A percentile compares a stretch with the other conserved stretches of the same genome.
Conservation (phyloP, 371 early-diverging fungal genomes). For the Vittaforma corneae region DNA sequence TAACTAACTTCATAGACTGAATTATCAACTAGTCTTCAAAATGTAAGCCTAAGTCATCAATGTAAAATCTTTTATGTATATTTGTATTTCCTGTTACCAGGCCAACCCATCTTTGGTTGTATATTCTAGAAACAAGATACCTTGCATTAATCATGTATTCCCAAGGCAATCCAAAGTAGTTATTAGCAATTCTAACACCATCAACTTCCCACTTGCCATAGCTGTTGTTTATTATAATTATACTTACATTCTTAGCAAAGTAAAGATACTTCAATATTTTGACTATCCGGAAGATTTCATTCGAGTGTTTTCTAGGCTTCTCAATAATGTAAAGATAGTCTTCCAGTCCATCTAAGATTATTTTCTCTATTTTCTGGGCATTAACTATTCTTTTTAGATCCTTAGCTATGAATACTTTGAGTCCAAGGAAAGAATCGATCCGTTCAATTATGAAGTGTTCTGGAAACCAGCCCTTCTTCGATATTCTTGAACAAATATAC, state of each 20-base stretch:
- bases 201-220: conserved; percentile 9
- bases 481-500: conserved; percentile 31
- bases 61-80: too few species aligned
- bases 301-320: conserved; percentile 6
- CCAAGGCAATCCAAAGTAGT: conserved; percentile 17
- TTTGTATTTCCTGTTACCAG: too few species aligned
- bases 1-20: too few species aligned
- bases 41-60: too few species aligned
- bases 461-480: not conserved
- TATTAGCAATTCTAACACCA: not conserved
- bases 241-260: not conserved
- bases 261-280: conserved; percentile 9
- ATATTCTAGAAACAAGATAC: conserved; percentile 10
- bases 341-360: conserved; percentile 30
- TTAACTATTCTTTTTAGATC: not conserved
- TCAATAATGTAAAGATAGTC: conserved; percentile 5
- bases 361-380: not conserved
- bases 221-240: conserved; percentile 12
- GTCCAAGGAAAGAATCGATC: conserved; percentile 8
- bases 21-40: too few species aligned
- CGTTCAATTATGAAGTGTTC: not conserved
- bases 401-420: conserved; percentile 2
- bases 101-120: too few species aligned
- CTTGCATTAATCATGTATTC: conserved; percentile 4
- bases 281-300: not conserved